Evolutionary conservation across 768 basidiomycete genomes (phyloP).

Genomic region (Agaricus bisporus): DNA sequence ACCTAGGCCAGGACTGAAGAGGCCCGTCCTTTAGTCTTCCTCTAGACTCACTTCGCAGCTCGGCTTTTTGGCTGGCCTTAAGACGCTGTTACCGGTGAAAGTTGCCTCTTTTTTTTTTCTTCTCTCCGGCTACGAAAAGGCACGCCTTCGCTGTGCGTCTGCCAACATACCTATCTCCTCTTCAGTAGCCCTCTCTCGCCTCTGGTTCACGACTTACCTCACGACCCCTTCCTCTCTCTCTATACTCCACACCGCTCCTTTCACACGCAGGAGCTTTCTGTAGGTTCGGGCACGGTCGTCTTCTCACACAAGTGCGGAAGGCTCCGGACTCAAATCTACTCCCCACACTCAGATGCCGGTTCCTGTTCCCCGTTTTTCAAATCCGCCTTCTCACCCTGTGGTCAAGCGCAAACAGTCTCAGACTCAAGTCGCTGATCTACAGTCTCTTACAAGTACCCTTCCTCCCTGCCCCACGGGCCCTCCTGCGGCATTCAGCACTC

Average conservation of each 20-base stretch:
- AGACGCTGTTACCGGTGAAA: constrained; percentile 14
- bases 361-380: constrained; percentile 63
- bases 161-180: constrained; percentile 40
- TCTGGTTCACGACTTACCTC: constrained; percentile 59
- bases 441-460: constrained; percentile 49
- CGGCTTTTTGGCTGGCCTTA: constrained; percentile 19
- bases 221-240: constrained; percentile 50
- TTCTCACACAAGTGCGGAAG: constrained; percentile 37
- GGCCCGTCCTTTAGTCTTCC: constrained; percentile 27
- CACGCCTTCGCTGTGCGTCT: constrained; percentile 92
- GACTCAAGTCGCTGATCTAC: constrained; percentile 38
- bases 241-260: constrained; percentile 28
- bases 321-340: constrained; percentile 35
- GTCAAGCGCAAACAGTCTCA: constrained; percentile 50
- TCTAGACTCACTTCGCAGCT: constrained; percentile 22
- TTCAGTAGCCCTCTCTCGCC: constrained; percentile 29
- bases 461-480: constrained; percentile 55
- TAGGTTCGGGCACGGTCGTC: constrained; percentile 37
- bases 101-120: constrained; percentile 24
- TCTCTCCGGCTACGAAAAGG: constrained; percentile 50
- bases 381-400: constrained; percentile 57
- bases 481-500: constrained; percentile 58
- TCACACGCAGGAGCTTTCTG: constrained; percentile 30
- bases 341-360: constrained; percentile 73
- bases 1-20: constrained; percentile 38